Evolutionary conservation across 768 basidiomycete genomes (phyloP), one percentile per base, ranked within the genome.

Genomic region (Tricholoma hemisulphureum): DNA sequence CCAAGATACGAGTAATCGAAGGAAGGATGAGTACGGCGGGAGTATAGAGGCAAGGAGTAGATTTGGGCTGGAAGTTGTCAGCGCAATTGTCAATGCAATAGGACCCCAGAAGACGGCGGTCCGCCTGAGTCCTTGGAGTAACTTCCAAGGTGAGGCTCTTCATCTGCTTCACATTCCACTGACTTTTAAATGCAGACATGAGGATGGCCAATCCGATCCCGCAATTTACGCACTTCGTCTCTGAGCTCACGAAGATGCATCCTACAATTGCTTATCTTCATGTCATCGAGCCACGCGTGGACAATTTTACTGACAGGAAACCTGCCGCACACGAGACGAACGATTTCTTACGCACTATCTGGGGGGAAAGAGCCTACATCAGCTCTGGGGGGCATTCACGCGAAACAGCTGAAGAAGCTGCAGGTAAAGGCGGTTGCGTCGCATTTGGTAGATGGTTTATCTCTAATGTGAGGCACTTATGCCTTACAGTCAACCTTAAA

Each of bases 11-110:
- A 39, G 9, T 6, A 46, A 29, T 18, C 6, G 28, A 6, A 24
- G 87, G 14, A 82, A 78, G 6, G 88, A 90, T 65, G 72, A 77
- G 41, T 92, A 87, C 68, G 89, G 89, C 0, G 89, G 90, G 2
- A 80, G 78, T 46, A 69, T 88, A 20, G 81, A 86, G 66, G 82
- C 80, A 56, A 75, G 90, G 4, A 71, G 77, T 0, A 74, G 82
- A 21, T 89, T 91, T 65, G 63, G 70, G 0, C 70, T 86, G 8
- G 83, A 86, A 58, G 72, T 87, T 37, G 67, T 83, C 7, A 75
- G 80, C 37, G 83, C 81, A 0, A 70, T 88, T 1, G 73, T 70
- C 2, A 66, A 75, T 0, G 78, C 80, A 0, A 70, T 89, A 26
- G 88, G 88, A 0, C 68, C 73, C 28, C 77, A 81, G 20, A 76